Conservation (phyloP, 78 protist genomes). For the Chrysochromulina parva region DNA sequence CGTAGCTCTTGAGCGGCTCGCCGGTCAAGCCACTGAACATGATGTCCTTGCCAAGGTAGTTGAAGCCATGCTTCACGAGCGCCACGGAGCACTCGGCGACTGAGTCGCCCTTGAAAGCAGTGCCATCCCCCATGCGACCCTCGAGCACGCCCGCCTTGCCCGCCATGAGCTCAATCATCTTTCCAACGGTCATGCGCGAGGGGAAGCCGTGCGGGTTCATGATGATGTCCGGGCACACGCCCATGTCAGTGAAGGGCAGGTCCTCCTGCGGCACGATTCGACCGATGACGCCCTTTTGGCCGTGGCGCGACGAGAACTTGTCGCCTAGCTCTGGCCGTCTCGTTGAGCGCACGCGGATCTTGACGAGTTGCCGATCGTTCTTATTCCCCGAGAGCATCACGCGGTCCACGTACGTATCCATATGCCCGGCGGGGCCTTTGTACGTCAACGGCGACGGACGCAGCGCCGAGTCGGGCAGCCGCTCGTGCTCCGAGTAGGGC, state of each 20-base stretch:
- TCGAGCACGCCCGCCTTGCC: conserved; percentile 86
- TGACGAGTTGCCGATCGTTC: conserved; percentile 75
- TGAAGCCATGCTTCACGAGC: conserved; percentile 89
- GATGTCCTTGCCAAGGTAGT: conserved; percentile 95
- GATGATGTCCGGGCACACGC: conserved; percentile 98
- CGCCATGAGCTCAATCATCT: conserved; percentile 94
- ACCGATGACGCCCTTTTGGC: conserved; percentile 96
- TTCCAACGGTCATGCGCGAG: conserved; percentile 93
- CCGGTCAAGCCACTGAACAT: conserved; percentile 91
- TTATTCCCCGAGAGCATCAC: conserved; percentile 80
- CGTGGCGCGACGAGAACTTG: conserved; percentile 99
- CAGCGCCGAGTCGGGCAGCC: neutral
- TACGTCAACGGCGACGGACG: conserved; percentile 43
- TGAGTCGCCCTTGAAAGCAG: conserved; percentile 91
- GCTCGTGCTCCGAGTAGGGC: neutral
- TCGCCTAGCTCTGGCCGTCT: conserved; percentile 99
- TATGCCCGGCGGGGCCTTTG: conserved; percentile 50
- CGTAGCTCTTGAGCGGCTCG: conserved; percentile 73
- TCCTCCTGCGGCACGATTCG: conserved; percentile 65
- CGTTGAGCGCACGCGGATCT: conserved; percentile 77
- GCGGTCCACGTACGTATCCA: conserved; percentile 19
- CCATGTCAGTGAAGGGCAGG: conserved; percentile 96
- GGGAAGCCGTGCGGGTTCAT: conserved; percentile 99
- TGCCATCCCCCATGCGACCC: conserved; percentile 45
- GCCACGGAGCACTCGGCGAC: conserved; percentile 74